Percentiles rank a stretch among this genome's conserved stretches.
phyloP scores from a whole-genome alignment of 257 asterid species.

The Nicotiana tabacum region DNA sequence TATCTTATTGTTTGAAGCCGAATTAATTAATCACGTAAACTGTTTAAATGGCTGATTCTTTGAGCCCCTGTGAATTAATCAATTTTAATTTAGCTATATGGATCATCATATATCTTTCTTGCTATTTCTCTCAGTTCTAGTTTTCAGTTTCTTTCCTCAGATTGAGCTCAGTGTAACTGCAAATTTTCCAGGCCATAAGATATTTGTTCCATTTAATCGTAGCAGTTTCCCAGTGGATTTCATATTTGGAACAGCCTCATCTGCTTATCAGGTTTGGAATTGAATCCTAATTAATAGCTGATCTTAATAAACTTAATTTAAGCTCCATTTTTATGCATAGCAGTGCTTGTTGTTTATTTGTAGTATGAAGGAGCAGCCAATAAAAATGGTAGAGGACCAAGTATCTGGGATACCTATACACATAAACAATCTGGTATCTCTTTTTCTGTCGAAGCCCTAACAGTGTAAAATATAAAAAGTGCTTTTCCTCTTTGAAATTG shows the following conservation, averaged over 20 bases:
- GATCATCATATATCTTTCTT: neutral
- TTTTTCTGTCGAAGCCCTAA: too few relatives aligned
- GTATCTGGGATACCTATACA: conserved; percentile 21
- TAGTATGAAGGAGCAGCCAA: conserved; percentile 14
- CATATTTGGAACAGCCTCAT: conserved; percentile 22
- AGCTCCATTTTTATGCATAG: too few relatives aligned
- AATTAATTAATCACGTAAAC: neutral
- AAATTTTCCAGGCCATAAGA: neutral
- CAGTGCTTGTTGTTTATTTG: neutral
- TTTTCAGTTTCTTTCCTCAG: neutral
- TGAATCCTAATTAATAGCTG: too few relatives aligned
- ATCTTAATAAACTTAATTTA: too few relatives aligned
- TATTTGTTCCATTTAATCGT: neutral
- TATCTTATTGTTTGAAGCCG: neutral
- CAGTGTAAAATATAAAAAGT: too few relatives aligned
- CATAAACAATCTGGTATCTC: conserved; percentile 16
- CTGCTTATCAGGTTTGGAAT: conserved; percentile 23
- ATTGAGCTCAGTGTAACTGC: neutral
- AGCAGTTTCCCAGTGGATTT: conserved; percentile 15
- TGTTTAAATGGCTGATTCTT: neutral
- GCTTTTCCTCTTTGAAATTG: neutral
- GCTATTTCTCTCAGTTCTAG: neutral
- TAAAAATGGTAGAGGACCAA: conserved; percentile 21
- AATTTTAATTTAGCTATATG: neutral
- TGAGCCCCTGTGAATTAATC: neutral